phyloP scores from a whole-genome alignment of 2,329 filamentous ascomycete species.

The Penicillium sp. region DNA sequence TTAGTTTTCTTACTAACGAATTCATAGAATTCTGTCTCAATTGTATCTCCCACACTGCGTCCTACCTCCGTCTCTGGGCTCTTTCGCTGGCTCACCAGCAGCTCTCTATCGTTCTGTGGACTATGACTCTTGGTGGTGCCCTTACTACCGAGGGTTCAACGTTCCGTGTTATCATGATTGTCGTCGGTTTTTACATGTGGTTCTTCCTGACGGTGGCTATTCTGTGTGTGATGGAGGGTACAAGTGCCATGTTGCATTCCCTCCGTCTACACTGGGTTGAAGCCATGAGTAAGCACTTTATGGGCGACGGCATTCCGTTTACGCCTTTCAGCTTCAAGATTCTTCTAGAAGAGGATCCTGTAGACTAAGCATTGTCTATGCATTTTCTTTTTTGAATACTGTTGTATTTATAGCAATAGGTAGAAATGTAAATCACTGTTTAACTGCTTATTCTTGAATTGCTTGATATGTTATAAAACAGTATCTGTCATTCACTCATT shows the following conservation, averaged over 20 bases:
- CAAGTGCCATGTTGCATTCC: slow-evolving; percentile 90
- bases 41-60: slow-evolving; percentile 97
- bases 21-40: slow-evolving; percentile 82
- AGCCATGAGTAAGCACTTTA: slow-evolving; percentile 95
- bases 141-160: slow-evolving; percentile 62
- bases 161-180: slow-evolving; percentile 72
- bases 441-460: not conserved
- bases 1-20: slow-evolving; percentile 29
- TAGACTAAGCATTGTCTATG: slow-evolving; percentile 31
- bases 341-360: slow-evolving; percentile 73
- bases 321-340: slow-evolving; percentile 83
- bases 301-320: slow-evolving; percentile 84
- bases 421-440: slow-evolving; percentile 4
- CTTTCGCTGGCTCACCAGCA: slow-evolving; percentile 96
- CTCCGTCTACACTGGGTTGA: slow-evolving; percentile 94
- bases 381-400: not conserved
- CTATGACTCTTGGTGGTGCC: slow-evolving; percentile 83
- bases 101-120: slow-evolving; percentile 92
- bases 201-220: slow-evolving; percentile 78
- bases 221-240: slow-evolving; percentile 92
- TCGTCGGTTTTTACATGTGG: slow-evolving; percentile 82
- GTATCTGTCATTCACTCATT: not conserved
- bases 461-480: not conserved
- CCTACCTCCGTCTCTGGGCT: slow-evolving; percentile 97
- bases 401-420: slow-evolving; percentile 10